A percentile compares a stretch with the other conserved stretches of the same genome.
These are phyloP conservation scores for Conticribra guillardii DNA, from an alignment of 108 stramenopile genomes.

Conservation along the genomic window DNA sequence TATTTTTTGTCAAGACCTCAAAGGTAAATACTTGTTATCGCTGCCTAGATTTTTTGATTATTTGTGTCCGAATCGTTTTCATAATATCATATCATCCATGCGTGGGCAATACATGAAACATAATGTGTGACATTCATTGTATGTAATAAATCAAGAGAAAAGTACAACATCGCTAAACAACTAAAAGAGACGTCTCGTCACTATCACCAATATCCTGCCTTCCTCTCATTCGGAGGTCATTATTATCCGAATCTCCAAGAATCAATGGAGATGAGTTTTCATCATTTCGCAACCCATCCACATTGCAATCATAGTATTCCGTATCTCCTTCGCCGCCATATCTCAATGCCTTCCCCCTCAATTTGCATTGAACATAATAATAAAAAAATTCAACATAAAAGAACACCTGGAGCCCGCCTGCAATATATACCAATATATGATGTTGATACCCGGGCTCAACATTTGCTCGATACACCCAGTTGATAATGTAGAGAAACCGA, in stretches of 20 bases:
- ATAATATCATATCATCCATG: background rate
- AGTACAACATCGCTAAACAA: background rate
- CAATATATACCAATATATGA: constrained; percentile 93
- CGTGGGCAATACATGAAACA: background rate
- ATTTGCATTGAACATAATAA: constrained; percentile 90
- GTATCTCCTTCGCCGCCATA: constrained; percentile 5
- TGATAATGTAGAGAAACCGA: constrained; percentile 96
- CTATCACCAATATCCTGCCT: background rate
- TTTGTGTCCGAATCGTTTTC: no score
- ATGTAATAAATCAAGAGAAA: no score
- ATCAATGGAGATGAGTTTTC: background rate
- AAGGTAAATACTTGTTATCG: no score
- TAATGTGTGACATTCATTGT: no score
- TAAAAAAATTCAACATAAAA: constrained; percentile 99
- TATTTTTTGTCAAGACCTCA: no score
- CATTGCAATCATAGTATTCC: background rate
- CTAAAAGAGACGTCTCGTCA: background rate
- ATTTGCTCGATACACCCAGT: constrained; percentile 96
- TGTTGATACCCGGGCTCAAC: constrained; percentile 91
- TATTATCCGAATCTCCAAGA: background rate
- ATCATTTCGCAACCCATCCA: background rate
- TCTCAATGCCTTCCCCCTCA: constrained; percentile 77
- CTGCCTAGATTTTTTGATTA: no score
- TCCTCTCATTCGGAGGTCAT: background rate
- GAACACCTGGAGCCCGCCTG: constrained; percentile 94